Base-by-base conservation (phyloP, 2,329 filamentous ascomycete species). In the Paracoccidioides brasiliensis region DNA sequence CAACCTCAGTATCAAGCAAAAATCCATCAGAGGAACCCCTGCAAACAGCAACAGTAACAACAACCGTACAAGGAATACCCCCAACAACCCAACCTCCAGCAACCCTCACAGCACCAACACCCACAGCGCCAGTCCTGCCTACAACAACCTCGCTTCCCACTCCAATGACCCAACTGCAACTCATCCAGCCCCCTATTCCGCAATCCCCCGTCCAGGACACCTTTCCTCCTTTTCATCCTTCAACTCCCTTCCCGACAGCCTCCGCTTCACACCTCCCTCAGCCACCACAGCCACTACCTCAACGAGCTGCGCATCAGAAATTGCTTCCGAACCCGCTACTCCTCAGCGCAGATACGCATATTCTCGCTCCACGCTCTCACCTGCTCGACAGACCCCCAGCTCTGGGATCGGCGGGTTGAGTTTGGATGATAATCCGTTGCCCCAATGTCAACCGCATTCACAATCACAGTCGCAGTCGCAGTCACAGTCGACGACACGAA, bases 251-350 rank as follows among this genome's bases (percentile, higher is more conserved):
- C 55, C 50, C 32, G 59, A 59, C 14, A 57, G 53, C 15, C 56
- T 57, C 15, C 54, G 58, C 43, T 57, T 59, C 5, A 53, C 59
- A 5, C 44, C 54, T 22, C 58, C 60, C 2, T 49, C 54, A 33
- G 56, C 58, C 28, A 48, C 55, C 8, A 35, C 57, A 40, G 54
- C 56, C n/a, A 54, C 56, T 37, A 51, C 60, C n/a, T 55, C 56
- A 10, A 46, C 55, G n/a, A 59, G 57, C n/a, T 62, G 57, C 37
- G 58, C 54, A 14, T 57, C 60, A 12, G 60, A 59, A 30, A 56
- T 52, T 22, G 51, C 55, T n/a, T 59, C 60, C 30, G 59, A 60
- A 40, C 51, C 56, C 14, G 55, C 56, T 32, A 57, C 58, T 2
- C 59, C 59, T 28, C 59, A 57, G 28, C 42, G 53, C 14, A 37